Conservation (phyloP, 2,329 filamentous ascomycete species). For the Hypoxylon sp. region DNA sequence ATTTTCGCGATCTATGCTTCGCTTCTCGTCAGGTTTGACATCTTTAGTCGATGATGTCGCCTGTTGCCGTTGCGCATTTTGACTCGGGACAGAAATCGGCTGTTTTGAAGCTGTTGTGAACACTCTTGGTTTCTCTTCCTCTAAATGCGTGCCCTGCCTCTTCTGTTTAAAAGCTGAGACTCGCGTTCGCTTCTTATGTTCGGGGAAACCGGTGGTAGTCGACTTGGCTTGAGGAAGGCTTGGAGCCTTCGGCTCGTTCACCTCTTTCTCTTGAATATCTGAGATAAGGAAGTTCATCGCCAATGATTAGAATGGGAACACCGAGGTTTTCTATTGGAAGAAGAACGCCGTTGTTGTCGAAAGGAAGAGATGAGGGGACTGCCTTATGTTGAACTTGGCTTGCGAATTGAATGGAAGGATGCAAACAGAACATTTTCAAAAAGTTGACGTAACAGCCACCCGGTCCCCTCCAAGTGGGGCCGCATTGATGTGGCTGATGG, state of each 20-base stretch:
- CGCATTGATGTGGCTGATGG: conserved; percentile 39
- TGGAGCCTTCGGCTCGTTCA: conserved; percentile 72
- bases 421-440: conserved; percentile 26
- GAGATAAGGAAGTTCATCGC: conserved; percentile 65
- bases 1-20: conserved; percentile 87
- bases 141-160: conserved; percentile 57
- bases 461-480: conserved; percentile 22
- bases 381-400: background rate
- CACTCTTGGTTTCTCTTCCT: conserved; percentile 48
- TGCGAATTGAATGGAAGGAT: conserved; percentile 4
- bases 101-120: conserved; percentile 44
- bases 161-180: conserved; percentile 86
- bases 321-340: conserved; percentile 29
- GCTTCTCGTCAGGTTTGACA: conserved; percentile 71
- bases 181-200: conserved; percentile 82
- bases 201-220: conserved; percentile 83
- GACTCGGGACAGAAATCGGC: conserved; percentile 42
- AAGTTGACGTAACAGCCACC: conserved; percentile 44
- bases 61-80: conserved; percentile 40
- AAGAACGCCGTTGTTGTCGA: background rate
- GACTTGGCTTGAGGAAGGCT: conserved; percentile 72
- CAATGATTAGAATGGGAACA: background rate
- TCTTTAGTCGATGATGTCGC: conserved; percentile 35
- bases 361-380: background rate
- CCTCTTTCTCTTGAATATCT: conserved; percentile 84